Evolutionary conservation across 495 filamentous ascomycete species (phyloP).

Genomic region (Podospora appendiculata): DNA sequence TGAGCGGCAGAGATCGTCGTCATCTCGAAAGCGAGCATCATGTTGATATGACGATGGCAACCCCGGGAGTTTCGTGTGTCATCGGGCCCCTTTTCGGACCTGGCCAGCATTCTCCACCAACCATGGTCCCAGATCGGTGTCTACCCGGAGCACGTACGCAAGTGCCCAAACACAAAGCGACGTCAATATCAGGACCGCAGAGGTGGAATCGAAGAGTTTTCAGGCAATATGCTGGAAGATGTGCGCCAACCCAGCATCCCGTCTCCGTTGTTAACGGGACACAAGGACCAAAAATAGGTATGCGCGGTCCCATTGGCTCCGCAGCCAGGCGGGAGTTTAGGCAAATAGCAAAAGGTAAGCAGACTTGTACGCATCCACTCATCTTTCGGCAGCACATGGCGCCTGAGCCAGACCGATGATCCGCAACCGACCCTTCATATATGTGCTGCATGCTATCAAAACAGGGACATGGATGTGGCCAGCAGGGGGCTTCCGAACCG

Average conservation of each 20-base stretch:
- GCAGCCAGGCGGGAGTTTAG: conserved; percentile 1
- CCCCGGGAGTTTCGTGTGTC: too few relatives aligned
- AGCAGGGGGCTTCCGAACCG: neutral
- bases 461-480: neutral
- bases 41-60: too few relatives aligned
- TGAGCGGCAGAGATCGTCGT: too few relatives aligned
- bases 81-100: too few relatives aligned
- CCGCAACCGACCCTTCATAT: conserved; percentile 2
- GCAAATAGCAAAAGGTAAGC: conserved; percentile 2
- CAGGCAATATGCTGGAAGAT: conserved; percentile 7
- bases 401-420: neutral
- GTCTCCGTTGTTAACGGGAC: neutral
- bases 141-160: too few relatives aligned
- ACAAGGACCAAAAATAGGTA: conserved; percentile 1
- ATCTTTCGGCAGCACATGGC: neutral
- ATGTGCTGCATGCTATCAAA: neutral
- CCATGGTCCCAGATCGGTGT: neutral
- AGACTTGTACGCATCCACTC: neutral
- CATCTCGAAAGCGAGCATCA: too few relatives aligned
- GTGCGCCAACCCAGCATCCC: conserved; percentile 4
- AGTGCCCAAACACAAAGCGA: too few relatives aligned
- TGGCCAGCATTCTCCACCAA: neutral
- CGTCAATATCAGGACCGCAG: conserved; percentile 1
- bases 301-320: neutral
- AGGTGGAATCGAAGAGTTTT: conserved; percentile 3